These are phyloP conservation scores for Fraxinus platypoda DNA, from an alignment of 305 asterid species.

Conservation along the genomic window DNA sequence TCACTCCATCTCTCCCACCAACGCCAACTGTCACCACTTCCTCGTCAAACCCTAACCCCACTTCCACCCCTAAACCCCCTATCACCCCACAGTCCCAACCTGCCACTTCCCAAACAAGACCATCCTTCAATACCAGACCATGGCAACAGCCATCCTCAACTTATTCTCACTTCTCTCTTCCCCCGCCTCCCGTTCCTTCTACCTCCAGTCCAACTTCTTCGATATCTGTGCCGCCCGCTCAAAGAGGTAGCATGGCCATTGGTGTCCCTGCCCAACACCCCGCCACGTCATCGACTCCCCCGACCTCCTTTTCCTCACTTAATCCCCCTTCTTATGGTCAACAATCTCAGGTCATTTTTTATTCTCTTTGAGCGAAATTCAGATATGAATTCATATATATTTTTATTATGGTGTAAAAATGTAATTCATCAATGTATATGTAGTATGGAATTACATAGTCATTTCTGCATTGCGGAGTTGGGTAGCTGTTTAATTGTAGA, in stretches of 20 bases:
- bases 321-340: conserved; percentile 56
- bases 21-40: conserved; percentile 35
- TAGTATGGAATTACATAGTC: neutral
- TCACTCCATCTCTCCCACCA: conserved; percentile 23
- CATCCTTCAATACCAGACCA: conserved; percentile 50
- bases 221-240: conserved; percentile 37
- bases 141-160: conserved; percentile 61
- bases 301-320: conserved; percentile 62
- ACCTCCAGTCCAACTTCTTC: conserved; percentile 51
- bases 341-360: conserved; percentile 59
- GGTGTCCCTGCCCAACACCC: conserved; percentile 82
- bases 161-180: conserved; percentile 54
- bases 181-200: conserved; percentile 57
- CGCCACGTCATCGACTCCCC: conserved; percentile 44
- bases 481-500: conserved; percentile 8
- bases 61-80: conserved; percentile 27
- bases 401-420: neutral
- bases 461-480: conserved; percentile 16
- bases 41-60: conserved; percentile 11
- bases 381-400: neutral
- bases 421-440: neutral
- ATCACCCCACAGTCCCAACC: conserved; percentile 35
- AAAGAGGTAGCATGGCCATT: conserved; percentile 69
- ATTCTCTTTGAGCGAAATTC: neutral
- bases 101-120: conserved; percentile 47